Evolutionary conservation across 2,329 filamentous ascomycete species (phyloP), one percentile per base, ranked within the genome.

Genomic region (Cladorrhinum sp.): DNA sequence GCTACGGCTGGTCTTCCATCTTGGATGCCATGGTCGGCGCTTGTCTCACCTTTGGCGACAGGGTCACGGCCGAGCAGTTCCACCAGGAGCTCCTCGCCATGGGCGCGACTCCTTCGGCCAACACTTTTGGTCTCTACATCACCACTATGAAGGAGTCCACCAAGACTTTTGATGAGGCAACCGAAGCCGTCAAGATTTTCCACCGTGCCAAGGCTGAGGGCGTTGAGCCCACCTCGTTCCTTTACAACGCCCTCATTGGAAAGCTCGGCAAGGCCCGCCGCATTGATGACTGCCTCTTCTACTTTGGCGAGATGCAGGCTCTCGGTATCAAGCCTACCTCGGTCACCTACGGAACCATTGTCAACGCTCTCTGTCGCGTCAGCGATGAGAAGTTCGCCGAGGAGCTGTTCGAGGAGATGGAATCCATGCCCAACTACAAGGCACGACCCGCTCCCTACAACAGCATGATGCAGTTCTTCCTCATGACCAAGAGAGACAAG

Each of bases 381-480:
- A 96, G 92, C 67, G 95, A 99, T 69, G 93, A 98, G 78, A 96
- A 93, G 72, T 96, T 97, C 73, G 95, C 95, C 25, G 95, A 97
- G 72, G 92, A 98, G 76, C 86, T 98, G 69, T 99, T 99, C 72
- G 92, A 98, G 72, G 95, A 99, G 79, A 99, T 99, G 95, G 95
- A 99, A 79, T 86, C 89, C 51, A 96, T 96, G 89, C 89, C 92
- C 60, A 99, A 99, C 80, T 99, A 99, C 85, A 98, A 97, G 81
- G 92, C 95, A 45, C 89, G 95, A 9, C 93, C 95, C 24, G 95
- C 95, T 23, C 95, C 95, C 0, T 99, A 99, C 82, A 97, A 99
- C 81, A 96, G 92, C 76, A 90, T 99, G 87, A 99, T 99, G 86
- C 95, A 99, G 74, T 98, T 96, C 79, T 99, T 98, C 85, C 81